Base-by-base conservation (phyloP, 2,329 filamentous ascomycete species). In the Elsinoe australis region DNA sequence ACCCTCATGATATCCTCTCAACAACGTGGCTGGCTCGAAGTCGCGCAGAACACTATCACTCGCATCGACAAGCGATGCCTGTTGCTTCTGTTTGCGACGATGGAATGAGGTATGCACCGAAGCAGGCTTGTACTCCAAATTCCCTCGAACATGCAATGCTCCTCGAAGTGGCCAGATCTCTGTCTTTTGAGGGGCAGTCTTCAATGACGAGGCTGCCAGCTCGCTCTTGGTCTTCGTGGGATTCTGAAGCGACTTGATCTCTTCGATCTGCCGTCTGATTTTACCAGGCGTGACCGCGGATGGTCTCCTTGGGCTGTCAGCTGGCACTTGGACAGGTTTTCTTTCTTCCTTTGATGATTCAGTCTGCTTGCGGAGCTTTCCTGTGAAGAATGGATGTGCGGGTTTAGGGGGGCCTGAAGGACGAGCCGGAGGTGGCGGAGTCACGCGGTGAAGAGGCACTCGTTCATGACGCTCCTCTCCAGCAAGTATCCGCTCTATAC, bases 101-200 rank as follows among this genome's bases (percentile, higher is more conserved):
- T n/a, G 14, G 7, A 44, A 15, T 15, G 36, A 14, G 7, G 21
- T 9, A 12, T 10, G 6, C 17, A 14, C 12, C 2, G 36, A 3
- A 26, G 15, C 18, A 12, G 7, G n/a, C 10, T 14, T 15, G 28
- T 7, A 9, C n/a, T 28, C 6, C 24, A n/a, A 7, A 10, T 19
- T 2, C 3, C 75, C 80, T 48, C 81, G 75, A 33, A 88, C 66
- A 61, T 87, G 84, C 1, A 72, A 66, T 60, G 78, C 79, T 5
- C 71, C 82, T 53, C 73, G 72, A 41, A 77, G 74, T 29, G 86
- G 86, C 82, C 85, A 92, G n/a, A 78, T 71, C 3, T 85, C 76
- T 47, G 85, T 72, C 53, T 71, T 68, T 6, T 81, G 72, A 2
- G 83, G 85, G 0, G 81, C 29, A 78, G n/a, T 83, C 71, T 57